phyloP scores from a whole-genome alignment of 2,329 filamentous ascomycete species.

The Didymella keratinophila region DNA sequence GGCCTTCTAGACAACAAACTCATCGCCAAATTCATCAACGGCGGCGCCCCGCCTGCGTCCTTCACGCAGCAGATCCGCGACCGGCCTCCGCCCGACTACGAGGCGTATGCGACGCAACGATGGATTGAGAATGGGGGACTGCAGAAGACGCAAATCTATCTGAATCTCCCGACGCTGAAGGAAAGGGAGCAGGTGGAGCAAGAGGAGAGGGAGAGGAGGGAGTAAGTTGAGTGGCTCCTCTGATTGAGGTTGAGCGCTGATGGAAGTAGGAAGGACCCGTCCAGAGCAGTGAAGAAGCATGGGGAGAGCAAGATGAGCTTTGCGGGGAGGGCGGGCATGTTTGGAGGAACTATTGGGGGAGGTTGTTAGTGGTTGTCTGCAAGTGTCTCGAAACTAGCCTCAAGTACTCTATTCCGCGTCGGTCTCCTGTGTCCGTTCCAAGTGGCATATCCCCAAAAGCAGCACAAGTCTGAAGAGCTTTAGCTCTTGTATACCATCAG shows the following conservation, averaged over 20 bases:
- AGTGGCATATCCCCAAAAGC: no score
- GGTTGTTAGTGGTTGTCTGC: no score
- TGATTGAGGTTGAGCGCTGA: not conserved
- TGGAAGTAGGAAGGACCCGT: not conserved
- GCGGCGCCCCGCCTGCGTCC: not conserved
- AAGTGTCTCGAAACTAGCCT: no score
- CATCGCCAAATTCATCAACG: slow-evolving; percentile 5
- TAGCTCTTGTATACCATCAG: no score
- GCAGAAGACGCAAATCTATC: not conserved
- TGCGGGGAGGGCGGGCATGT: not conserved
- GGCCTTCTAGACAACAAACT: not conserved
- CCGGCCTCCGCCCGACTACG: not conserved
- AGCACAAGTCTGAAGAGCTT: no score
- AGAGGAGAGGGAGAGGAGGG: not conserved
- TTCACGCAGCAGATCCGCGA: not conserved
- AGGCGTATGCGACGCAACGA: not conserved
- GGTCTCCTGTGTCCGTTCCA: no score
- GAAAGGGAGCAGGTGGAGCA: not conserved
- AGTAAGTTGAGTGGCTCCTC: not conserved
- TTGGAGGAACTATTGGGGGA: not conserved
- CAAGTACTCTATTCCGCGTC: no score
- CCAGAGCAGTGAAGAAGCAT: not conserved
- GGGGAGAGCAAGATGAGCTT: not conserved
- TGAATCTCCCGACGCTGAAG: not conserved
- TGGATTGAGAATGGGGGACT: not conserved